Evolutionary conservation across 306 rosid genomes (phyloP).

Genomic region (Nissolia schottii): DNA sequence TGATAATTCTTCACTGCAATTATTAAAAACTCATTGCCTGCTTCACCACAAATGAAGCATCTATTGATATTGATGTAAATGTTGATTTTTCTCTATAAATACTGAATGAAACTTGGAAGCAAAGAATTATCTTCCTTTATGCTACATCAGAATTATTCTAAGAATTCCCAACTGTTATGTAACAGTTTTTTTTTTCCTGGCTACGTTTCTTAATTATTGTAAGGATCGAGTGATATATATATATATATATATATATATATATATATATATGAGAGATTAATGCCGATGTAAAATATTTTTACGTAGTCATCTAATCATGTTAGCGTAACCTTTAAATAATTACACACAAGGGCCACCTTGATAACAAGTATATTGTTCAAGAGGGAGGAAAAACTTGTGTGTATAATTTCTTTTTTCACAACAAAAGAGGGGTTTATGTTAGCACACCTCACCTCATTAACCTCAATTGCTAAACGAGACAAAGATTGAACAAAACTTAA

Average conservation of each 20-base stretch:
- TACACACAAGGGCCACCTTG: background rate
- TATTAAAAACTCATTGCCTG: constrained; percentile 11
- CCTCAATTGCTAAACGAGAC: background rate
- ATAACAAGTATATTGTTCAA: too few species aligned
- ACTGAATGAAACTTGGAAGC: constrained; percentile 10
- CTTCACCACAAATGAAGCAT: constrained; percentile 2
- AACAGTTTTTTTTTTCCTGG: background rate
- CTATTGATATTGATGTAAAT: background rate
- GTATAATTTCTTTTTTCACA: background rate
- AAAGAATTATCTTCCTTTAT: constrained; percentile 4
- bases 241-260: too few species aligned
- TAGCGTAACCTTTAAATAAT: too few species aligned
- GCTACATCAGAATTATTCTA: constrained; percentile 5
- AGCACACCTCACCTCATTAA: background rate
- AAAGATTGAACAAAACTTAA: background rate
- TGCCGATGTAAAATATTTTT: too few species aligned
- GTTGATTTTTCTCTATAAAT: background rate
- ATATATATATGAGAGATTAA: too few species aligned
- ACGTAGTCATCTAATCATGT: too few species aligned
- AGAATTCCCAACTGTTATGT: constrained; percentile 9
- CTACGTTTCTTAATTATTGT: background rate
- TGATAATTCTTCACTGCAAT: background rate
- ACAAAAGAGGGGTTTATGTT: background rate
- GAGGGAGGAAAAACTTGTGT: background rate
- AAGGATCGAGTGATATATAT: background rate